These are phyloP conservation scores for Spergularia bocconei DNA, from an alignment of 148 eudicot genomes.

Conservation along the genomic window DNA sequence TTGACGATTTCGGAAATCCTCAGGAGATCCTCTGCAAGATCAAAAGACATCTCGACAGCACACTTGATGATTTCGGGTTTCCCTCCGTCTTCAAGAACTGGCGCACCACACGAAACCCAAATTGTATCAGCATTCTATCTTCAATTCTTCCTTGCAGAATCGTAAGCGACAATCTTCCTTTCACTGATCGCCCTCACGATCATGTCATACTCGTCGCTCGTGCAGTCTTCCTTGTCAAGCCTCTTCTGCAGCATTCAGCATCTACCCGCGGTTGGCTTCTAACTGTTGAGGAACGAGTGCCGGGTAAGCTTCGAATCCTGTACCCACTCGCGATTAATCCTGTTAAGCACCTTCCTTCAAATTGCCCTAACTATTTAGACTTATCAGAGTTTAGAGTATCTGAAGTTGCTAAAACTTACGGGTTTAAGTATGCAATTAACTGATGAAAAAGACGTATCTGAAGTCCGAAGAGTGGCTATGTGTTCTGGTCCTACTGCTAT, in stretches of 20 bases:
- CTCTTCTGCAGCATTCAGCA: background rate
- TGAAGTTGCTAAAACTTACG: background rate
- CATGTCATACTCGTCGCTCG: background rate
- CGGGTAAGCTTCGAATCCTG: conserved; percentile 8
- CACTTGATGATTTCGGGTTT: background rate
- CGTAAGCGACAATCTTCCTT: conserved; percentile 3
- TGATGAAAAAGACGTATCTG: background rate
- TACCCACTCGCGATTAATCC: conserved; percentile 6
- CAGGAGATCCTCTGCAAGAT: background rate
- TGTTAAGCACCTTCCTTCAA: background rate
- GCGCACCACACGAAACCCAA: conserved; percentile 3
- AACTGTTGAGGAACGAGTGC: background rate
- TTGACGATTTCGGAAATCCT: conserved; percentile 1
- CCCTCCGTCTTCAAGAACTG: conserved; percentile 16
- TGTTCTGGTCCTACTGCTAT: background rate
- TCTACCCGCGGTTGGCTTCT: conserved; percentile 4
- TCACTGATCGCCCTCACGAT: background rate
- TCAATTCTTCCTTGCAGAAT: background rate
- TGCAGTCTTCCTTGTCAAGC: conserved; percentile 9
- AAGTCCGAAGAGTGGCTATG: background rate
- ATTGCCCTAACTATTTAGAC: background rate
- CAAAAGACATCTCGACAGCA: background rate
- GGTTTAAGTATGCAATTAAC: background rate
- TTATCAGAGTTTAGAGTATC: background rate
- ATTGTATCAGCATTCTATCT: background rate